These are phyloP conservation scores for Phytopythium litorale DNA, from an alignment of 352 stramenopile genomes.

Conservation along the genomic window DNA sequence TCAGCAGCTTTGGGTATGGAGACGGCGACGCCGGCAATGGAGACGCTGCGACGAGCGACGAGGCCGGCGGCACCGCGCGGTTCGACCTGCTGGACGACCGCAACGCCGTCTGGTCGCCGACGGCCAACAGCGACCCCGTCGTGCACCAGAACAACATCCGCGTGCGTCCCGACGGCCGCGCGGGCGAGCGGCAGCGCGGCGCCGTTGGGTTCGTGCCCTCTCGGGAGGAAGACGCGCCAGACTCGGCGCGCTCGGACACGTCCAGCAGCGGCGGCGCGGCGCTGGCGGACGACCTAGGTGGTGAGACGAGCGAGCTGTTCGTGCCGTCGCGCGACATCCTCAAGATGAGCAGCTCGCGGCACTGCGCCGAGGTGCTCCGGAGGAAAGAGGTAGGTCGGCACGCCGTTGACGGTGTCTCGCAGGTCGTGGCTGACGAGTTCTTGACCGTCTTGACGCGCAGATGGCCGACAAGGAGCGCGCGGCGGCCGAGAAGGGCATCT, in stretches of 20 bases:
- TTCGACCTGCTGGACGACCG: slow-evolving; percentile 50
- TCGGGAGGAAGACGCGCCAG: slow-evolving; percentile 30
- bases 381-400: slow-evolving; percentile 63
- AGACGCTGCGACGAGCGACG: slow-evolving; percentile 19
- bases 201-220: slow-evolving; percentile 7
- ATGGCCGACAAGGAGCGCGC: slow-evolving; percentile 70
- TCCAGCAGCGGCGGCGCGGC: slow-evolving; percentile 23
- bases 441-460: slow-evolving; percentile 19
- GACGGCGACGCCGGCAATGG: slow-evolving; percentile 10
- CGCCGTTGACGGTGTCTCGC: neutral
- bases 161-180: slow-evolving; percentile 32
- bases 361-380: slow-evolving; percentile 75
- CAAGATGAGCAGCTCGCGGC: slow-evolving; percentile 83
- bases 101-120: slow-evolving; percentile 56
- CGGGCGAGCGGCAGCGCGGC: neutral
- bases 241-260: slow-evolving; percentile 54
- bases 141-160: slow-evolving; percentile 82
- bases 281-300: slow-evolving; percentile 27
- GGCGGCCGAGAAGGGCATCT: slow-evolving; percentile 77
- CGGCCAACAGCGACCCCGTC: slow-evolving; percentile 61
- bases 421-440: neutral
- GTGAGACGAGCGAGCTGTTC: slow-evolving; percentile 22
- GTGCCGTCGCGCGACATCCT: slow-evolving; percentile 79
- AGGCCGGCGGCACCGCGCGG: slow-evolving; percentile 14
- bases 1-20: slow-evolving; percentile 43